phyloP scores from a whole-genome alignment of 306 rosid genomes.

The Cicer judaicum region DNA sequence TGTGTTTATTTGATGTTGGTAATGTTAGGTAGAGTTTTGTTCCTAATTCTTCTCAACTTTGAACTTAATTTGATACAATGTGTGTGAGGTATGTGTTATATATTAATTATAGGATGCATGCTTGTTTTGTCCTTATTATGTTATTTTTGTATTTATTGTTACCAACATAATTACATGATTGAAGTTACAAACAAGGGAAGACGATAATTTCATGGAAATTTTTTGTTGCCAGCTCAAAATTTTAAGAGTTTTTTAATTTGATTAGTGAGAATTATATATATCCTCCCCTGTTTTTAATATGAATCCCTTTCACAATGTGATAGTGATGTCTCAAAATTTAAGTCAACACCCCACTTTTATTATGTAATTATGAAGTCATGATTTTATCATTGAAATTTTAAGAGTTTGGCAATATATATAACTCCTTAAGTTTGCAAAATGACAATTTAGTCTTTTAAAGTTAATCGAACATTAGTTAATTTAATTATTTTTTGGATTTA shows the following conservation, averaged over 20 bases:
- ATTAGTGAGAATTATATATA: neutral
- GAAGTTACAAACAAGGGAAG: conserved; percentile 46
- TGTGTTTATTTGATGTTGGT: conserved; percentile 14
- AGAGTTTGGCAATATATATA: too few relatives aligned
- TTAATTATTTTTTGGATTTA: too few relatives aligned
- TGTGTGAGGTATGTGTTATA: conserved; percentile 13
- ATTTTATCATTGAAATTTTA: too few relatives aligned
- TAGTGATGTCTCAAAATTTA: conserved; percentile 20
- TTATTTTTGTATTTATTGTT: conserved; percentile 43
- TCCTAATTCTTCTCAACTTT: conserved; percentile 4
- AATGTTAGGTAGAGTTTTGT: conserved; percentile 8
- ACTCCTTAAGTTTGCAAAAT: too few relatives aligned
- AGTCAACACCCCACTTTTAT: conserved; percentile 9
- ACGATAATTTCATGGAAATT: conserved; percentile 49
- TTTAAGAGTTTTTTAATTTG: conserved; percentile 29
- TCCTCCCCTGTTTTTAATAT: neutral
- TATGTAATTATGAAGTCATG: neutral
- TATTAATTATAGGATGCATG: conserved; percentile 46
- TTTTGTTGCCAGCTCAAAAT: conserved; percentile 42
- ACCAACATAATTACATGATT: conserved; percentile 28
- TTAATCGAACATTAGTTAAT: too few relatives aligned
- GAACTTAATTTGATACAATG: conserved; percentile 17
- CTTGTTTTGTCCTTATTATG: conserved; percentile 52
- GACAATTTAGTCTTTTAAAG: too few relatives aligned
- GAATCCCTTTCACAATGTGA: neutral